A percentile compares a stretch with the other conserved stretches of the same genome.
Conservation (phyloP, 768 basidiomycete genomes). For the Mycena albidolilacea region DNA sequence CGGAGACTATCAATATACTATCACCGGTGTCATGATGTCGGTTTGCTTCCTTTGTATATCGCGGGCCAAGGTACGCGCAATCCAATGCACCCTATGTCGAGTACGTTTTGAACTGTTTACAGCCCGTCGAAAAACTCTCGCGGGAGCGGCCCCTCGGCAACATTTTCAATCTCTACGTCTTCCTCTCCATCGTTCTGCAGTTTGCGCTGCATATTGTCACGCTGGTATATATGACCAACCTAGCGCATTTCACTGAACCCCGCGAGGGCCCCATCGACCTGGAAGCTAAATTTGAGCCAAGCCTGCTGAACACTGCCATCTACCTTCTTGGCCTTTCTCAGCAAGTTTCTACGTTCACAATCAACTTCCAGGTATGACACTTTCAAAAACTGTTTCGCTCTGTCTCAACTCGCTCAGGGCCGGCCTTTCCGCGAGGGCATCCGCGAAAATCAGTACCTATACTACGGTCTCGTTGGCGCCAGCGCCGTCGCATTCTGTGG, state of each 20-base stretch:
- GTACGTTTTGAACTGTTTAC: background rate
- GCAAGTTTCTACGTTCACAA: slow-evolving; percentile 98
- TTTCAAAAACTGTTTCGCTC: slow-evolving; percentile 4
- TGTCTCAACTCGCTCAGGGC: slow-evolving; percentile 64
- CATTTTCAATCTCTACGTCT: slow-evolving; percentile 97
- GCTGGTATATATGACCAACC: slow-evolving; percentile 92
- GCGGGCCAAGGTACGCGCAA: slow-evolving; percentile 86
- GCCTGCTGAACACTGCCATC: slow-evolving; percentile 95
- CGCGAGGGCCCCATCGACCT: slow-evolving; percentile 88
- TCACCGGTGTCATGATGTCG: slow-evolving; percentile 97
- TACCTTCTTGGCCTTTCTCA: slow-evolving; percentile 96
- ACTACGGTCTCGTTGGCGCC: slow-evolving; percentile 92
- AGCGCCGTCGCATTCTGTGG: slow-evolving; percentile 94
- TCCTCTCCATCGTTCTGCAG: slow-evolving; percentile 92
- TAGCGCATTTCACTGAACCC: slow-evolving; percentile 83
- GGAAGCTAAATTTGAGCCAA: slow-evolving; percentile 97
- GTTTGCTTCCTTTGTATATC: slow-evolving; percentile 99
- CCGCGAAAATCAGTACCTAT: slow-evolving; percentile 94
- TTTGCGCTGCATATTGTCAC: slow-evolving; percentile 94
- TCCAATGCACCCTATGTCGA: background rate
- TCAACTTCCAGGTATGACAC: slow-evolving; percentile 89
- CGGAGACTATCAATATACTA: slow-evolving; percentile 98
- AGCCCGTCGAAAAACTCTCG: slow-evolving; percentile 98
- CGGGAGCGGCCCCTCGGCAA: slow-evolving; percentile 94
- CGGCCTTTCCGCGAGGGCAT: slow-evolving; percentile 99